phyloP scores from a whole-genome alignment of 306 rosid genomes.

The Pyrus pyrifolia region DNA sequence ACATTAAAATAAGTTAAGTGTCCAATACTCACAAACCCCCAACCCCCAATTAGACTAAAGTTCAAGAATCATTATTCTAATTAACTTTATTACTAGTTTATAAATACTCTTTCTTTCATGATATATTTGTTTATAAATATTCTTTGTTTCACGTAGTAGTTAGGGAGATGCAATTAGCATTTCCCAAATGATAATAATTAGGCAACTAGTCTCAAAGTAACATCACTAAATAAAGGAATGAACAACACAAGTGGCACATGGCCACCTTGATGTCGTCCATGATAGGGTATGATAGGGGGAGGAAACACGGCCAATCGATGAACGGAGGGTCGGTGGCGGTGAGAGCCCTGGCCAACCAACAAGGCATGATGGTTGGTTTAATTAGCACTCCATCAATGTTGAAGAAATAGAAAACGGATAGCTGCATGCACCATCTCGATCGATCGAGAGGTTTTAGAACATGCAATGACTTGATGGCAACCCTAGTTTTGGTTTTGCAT shows the following conservation, averaged over 20 bases:
- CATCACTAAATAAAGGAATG: neutral
- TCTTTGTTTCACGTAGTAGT: neutral
- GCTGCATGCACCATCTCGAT: neutral
- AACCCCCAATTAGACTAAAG: neutral
- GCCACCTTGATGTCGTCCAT: slow-evolving; percentile 16
- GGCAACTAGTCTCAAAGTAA: neutral
- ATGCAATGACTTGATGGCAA: slow-evolving; percentile 4
- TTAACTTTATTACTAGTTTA: neutral
- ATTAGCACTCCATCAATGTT: neutral
- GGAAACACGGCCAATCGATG: slow-evolving; percentile 4
- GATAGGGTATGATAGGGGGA: slow-evolving; percentile 11
- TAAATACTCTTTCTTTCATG: too few relatives aligned
- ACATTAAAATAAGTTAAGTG: too few relatives aligned
- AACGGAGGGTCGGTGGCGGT: slow-evolving; percentile 34
- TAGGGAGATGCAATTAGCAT: neutral
- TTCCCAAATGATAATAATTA: neutral
- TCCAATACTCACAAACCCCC: neutral
- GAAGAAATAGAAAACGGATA: neutral
- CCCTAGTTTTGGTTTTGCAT: slow-evolving; percentile 24
- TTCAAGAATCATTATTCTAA: neutral
- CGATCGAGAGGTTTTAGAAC: neutral
- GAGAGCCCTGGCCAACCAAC: slow-evolving; percentile 37
- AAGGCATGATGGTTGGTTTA: slow-evolving; percentile 4
- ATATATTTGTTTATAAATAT: neutral
- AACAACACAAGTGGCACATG: slow-evolving; percentile 16